Percentiles rank a stretch among this genome's conserved stretches.
phyloP scores from a whole-genome alignment of 148 eudicot species.

The Nepenthes gracilis region DNA sequence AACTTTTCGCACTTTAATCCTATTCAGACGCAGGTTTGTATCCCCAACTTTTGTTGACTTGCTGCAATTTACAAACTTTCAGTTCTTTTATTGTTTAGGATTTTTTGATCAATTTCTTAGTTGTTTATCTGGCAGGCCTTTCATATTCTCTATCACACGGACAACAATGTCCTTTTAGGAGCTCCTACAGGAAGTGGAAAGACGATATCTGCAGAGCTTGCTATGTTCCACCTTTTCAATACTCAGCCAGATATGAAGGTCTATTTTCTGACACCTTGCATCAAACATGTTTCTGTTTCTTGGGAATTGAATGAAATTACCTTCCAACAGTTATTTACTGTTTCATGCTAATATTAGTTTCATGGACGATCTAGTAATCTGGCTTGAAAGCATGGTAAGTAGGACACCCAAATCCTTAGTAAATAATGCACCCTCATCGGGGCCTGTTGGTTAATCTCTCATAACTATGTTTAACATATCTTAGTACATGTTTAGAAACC shows the following conservation, averaged over 20 bases:
- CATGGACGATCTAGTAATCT: no score
- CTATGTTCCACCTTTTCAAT: conserved; percentile 86
- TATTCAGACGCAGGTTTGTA: conserved; percentile 85
- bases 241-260: conserved; percentile 98
- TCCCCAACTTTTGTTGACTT: neutral
- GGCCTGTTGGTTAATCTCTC: no score
- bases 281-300: conserved; percentile 4
- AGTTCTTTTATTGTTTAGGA: neutral
- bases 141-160: conserved; percentile 83
- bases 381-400: no score
- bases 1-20: conserved; percentile 96
- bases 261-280: neutral
- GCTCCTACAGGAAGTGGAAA: conserved; percentile 99
- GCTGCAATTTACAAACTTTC: neutral
- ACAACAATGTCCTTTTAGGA: conserved; percentile 83
- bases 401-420: no score
- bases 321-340: no score
- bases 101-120: conserved; percentile 3
- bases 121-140: conserved; percentile 47
- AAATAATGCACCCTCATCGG: no score
- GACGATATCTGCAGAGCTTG: conserved; percentile 99
- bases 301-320: neutral
- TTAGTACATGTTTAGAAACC: no score
- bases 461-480: no score
- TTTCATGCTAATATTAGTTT: no score